Conservation (phyloP, 1,139 yeast genomes). For the Sugiyamaella novakii region DNA sequence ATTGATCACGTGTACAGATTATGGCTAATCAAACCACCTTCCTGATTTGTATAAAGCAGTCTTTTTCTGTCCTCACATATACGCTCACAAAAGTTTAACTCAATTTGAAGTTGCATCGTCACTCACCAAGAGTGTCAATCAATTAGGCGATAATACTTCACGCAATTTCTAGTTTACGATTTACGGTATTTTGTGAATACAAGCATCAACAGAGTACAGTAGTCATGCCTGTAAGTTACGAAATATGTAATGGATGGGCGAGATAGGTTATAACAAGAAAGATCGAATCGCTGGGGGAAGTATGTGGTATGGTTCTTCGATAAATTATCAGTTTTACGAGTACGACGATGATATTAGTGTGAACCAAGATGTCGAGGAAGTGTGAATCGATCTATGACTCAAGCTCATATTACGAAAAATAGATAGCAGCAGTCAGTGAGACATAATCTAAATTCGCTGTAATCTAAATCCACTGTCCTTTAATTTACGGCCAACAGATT, state of each 20-base stretch:
- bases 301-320: no score
- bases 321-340: no score
- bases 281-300: not conserved
- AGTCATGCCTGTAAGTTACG: conserved; percentile 19
- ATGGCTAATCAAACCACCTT: no score
- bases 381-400: not conserved
- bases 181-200: conserved; percentile 19
- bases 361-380: not conserved
- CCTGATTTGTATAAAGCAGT: no score
- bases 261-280: not conserved
- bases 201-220: conserved; percentile 17
- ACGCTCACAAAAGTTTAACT: conserved; percentile 4
- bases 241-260: not conserved
- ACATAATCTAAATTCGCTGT: no score
- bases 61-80: not conserved
- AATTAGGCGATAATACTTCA: not conserved
- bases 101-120: not conserved
- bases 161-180: conserved; percentile 17
- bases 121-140: not conserved
- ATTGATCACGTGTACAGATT: no score
- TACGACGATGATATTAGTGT: no score
- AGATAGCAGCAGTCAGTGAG: no score
- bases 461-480: no score
- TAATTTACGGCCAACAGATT: no score
- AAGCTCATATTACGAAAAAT: no score